Evolutionary conservation across 1,284 basidiomycete species (phyloP).

Genomic region (Cutaneotrichosporon sp.): DNA sequence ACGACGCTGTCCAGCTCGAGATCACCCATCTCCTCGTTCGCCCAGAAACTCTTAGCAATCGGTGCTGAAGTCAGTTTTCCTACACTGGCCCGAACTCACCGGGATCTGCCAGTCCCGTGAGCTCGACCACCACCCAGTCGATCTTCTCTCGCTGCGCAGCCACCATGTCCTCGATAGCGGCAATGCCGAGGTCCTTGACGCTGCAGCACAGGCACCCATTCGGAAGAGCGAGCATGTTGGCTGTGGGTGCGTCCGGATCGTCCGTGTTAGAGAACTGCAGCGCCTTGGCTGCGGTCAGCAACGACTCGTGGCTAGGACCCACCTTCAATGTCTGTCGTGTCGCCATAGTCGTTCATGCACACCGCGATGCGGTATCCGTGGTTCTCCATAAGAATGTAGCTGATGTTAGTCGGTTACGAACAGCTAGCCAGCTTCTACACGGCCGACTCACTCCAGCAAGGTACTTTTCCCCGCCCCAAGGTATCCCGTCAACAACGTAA

Average conservation of each 20-base stretch:
- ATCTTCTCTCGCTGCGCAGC: conserved; percentile 62
- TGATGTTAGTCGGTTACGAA: no score
- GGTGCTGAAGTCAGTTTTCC: conserved; percentile 46
- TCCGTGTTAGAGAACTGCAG: conserved; percentile 57
- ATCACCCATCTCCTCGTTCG: conserved; percentile 79
- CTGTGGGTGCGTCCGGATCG: conserved; percentile 40
- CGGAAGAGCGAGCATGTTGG: conserved; percentile 68
- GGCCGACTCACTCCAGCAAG: conserved; percentile 54
- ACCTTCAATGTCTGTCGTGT: conserved; percentile 52
- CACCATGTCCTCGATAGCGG: conserved; percentile 78
- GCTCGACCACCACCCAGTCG: conserved; percentile 88
- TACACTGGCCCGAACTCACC: conserved; percentile 50
- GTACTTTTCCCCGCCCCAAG: conserved; percentile 85
- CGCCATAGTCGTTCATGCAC: conserved; percentile 76
- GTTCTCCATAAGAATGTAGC: conserved; percentile 79
- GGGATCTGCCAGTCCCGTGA: conserved; percentile 89
- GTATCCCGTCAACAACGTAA: conserved; percentile 87
- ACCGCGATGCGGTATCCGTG: conserved; percentile 94
- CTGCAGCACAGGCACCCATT: conserved; percentile 94
- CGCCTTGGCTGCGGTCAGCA: conserved; percentile 25
- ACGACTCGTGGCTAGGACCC: conserved; percentile 4
- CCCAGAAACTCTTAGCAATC: conserved; percentile 84
- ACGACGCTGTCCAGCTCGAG: conserved; percentile 80
- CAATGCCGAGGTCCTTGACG: conserved; percentile 82
- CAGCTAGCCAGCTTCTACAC: no score